Base-by-base conservation (phyloP, 2,329 filamentous ascomycete genomes). In the Fusarium stilboides region DNA sequence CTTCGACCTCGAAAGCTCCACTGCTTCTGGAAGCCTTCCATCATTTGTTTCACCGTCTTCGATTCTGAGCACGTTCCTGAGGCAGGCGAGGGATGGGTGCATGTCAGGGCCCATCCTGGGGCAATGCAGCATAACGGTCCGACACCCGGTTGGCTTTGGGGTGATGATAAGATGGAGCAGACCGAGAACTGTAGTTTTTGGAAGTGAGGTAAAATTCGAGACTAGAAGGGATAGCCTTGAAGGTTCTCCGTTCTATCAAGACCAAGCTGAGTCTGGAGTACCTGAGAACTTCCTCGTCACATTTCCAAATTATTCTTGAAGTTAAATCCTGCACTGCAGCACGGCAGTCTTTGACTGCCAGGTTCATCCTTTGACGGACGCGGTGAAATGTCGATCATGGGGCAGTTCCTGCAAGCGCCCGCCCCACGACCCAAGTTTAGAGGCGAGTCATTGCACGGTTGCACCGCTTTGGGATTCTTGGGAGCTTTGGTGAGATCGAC, bases 1-100 rank as follows among this genome's bases (percentile, higher is more conserved):
- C 36, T 45, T 47, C 24, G 22, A 37, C 46, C 24, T 45, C 15
- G 17, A 47, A 24, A 57, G 39, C 56, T 66, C 72, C 72, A 74
- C 72, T 74, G 58, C 72, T 75, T 75, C 73, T 75, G 67, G 73
- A 75, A 75, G 67, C 46, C 63, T 75, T 75, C 73, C 53, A 72
- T 75, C 20, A 55, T 56, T 68, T 74, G 72, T 74, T 74, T 71
- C 69, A 73, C 70, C 68, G 68, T 69, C 55, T 63, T 55, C 54
- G 66, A 72, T 56, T 67, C 45, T 55, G 64, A 69, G 70, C 68
- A 65, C 39, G 66, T 52, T 44, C 64, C 60, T 70, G 55, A 49
- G 55, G 49, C n/a, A 49, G 55, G 49, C n/a, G 37, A 52, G 43
- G 40, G 46, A 50, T 50, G 49, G 45, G 47, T 55, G 55, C 50